A percentile compares a stretch with the other conserved stretches of the same genome.
These are phyloP conservation scores for Malus sieversii DNA, from an alignment of 306 rosid species.

Conservation along the genomic window DNA sequence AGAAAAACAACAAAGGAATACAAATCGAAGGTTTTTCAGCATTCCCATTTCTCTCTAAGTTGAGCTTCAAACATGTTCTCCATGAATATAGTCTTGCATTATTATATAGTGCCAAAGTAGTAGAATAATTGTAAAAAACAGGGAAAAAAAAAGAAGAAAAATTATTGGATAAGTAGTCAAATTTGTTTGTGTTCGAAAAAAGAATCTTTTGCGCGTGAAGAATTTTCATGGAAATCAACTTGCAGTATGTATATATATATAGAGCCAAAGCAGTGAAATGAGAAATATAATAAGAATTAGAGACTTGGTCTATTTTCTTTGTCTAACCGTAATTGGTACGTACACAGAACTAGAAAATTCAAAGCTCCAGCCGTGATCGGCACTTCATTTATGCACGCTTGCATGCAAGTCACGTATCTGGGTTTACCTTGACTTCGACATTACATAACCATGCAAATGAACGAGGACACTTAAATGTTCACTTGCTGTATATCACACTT, in stretches of 20 bases:
- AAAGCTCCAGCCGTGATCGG: neutral
- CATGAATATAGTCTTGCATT: neutral
- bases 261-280: no score
- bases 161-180: neutral
- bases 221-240: neutral
- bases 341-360: neutral
- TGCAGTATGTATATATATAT: neutral
- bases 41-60: neutral
- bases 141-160: neutral
- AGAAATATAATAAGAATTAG: neutral
- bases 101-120: neutral
- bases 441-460: neutral
- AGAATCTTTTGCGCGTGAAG: neutral
- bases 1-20: constrained; percentile 5
- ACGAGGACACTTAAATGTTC: neutral
- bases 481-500: neutral
- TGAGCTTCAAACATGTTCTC: neutral
- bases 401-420: neutral
- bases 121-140: neutral
- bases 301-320: neutral
- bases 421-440: neutral
- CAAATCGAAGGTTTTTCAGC: constrained; percentile 4
- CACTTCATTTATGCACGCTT: neutral
- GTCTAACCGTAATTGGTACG: neutral
- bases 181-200: neutral